Percentiles rank a stretch among this genome's conserved stretches.
These are phyloP conservation scores for Kregervanrija fluxuum DNA, from an alignment of 805 yeast species.

Conservation along the genomic window DNA sequence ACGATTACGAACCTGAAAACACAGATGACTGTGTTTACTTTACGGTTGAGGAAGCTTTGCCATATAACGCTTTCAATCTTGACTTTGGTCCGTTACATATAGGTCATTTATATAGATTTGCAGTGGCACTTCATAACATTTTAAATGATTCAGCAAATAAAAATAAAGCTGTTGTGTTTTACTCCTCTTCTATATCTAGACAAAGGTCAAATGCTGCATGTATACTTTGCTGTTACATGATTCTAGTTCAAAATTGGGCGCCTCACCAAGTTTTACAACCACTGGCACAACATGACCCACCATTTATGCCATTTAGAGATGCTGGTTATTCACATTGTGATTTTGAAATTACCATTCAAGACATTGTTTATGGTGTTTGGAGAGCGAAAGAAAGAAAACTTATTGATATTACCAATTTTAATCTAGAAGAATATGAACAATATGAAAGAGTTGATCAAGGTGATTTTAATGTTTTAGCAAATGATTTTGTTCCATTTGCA, in stretches of 20 bases:
- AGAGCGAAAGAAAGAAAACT: conserved; percentile 90
- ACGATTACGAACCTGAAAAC: conserved; percentile 70
- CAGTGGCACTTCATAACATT: conserved; percentile 87
- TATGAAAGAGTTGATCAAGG: conserved; percentile 97
- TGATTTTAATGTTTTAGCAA: conserved; percentile 85
- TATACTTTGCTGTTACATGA: conserved; percentile 88
- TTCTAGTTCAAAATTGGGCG: conserved; percentile 93
- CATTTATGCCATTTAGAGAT: conserved; percentile 91
- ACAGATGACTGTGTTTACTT: conserved; percentile 72
- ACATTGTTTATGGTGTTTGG: conserved; percentile 95
- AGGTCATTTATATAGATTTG: conserved; percentile 90
- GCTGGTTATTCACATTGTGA: conserved; percentile 97
- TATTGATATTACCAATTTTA: conserved; percentile 78
- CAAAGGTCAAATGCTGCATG: conserved; percentile 93
- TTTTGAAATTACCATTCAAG: conserved; percentile 89
- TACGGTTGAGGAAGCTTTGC: conserved; percentile 87
- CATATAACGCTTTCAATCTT: conserved; percentile 90
- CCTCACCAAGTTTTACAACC: conserved; percentile 98
- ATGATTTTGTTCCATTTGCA: conserved; percentile 95
- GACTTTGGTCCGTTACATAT: conserved; percentile 96
- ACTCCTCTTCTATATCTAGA: conserved; percentile 73
- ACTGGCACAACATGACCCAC: conserved; percentile 83
- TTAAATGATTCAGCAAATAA: conserved; percentile 79
- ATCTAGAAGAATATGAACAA: conserved; percentile 88
- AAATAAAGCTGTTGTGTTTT: conserved; percentile 85